Evolutionary conservation across 73 alveolate genomes (phyloP).

Genomic region (Paramecium octaurelia): DNA sequence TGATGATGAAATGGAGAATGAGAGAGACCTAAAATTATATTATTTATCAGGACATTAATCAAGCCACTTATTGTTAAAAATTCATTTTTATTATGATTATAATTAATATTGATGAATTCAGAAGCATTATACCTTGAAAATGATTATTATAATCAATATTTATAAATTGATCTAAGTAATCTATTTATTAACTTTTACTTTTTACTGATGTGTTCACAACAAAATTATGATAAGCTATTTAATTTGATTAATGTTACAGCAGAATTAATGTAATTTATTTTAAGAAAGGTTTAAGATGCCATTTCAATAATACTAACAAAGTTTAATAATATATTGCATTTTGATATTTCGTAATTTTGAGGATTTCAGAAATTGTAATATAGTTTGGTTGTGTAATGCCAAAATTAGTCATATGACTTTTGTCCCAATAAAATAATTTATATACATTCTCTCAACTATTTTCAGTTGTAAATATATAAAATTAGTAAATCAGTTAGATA

Average conservation of each 20-base stretch:
- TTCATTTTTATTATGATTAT: conserved; percentile 40
- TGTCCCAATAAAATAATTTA: neutral
- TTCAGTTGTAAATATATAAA: conserved; percentile 8
- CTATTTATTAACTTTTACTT: neutral
- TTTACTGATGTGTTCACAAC: neutral
- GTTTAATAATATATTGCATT: neutral
- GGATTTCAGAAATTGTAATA: neutral
- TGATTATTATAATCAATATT: neutral
- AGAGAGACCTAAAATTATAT: neutral
- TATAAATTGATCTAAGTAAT: neutral
- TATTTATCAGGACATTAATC: neutral
- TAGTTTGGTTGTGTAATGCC: no score
- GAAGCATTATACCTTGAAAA: neutral
- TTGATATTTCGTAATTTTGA: neutral
- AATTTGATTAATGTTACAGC: neutral
- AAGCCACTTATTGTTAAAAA: neutral
- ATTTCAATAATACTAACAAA: no score
- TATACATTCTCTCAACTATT: neutral
- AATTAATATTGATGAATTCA: conserved; percentile 30
- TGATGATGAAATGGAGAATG: neutral
- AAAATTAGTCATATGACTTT: no score
- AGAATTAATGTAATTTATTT: no score
- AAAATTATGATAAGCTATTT: neutral
- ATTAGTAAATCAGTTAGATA: neutral
- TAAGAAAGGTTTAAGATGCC: no score